These are phyloP conservation scores for Trematosphaeria pertusa DNA, from an alignment of 2,329 filamentous ascomycete genomes.

Conservation along the genomic window DNA sequence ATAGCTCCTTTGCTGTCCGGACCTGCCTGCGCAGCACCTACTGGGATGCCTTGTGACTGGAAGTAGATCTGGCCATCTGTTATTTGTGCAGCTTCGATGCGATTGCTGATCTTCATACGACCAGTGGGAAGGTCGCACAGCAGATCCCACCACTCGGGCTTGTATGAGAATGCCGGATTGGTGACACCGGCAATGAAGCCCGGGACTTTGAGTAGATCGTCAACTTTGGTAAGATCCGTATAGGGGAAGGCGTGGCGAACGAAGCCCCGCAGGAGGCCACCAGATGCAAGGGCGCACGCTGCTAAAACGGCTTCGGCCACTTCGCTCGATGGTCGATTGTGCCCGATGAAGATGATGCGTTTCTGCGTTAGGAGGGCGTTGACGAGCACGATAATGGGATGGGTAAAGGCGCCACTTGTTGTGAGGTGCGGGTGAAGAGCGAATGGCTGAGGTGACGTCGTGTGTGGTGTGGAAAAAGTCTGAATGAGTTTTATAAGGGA, in stretches of 20 bases:
- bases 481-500: conserved; percentile 97
- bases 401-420: conserved; percentile 85
- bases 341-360: conserved; percentile 91
- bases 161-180: conserved; percentile 93
- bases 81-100: conserved; percentile 78
- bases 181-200: conserved; percentile 98
- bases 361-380: conserved; percentile 97
- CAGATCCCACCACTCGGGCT: conserved; percentile 98
- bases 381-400: conserved; percentile 92
- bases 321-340: conserved; percentile 93
- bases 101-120: conserved; percentile 90
- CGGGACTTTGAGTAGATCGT: conserved; percentile 92
- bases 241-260: conserved; percentile 97
- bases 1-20: conserved; percentile 45
- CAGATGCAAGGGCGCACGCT: conserved; percentile 92
- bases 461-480: conserved; percentile 84
- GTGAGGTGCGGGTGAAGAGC: conserved; percentile 89
- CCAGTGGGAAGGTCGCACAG: conserved; percentile 92
- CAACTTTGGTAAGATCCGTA: conserved; percentile 96
- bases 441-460: conserved; percentile 85
- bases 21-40: conserved; percentile 28
- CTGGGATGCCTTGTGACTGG: conserved; percentile 68
- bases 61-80: conserved; percentile 90
- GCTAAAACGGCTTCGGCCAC: conserved; percentile 97
- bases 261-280: conserved; percentile 90